Evolutionary conservation across 2,329 filamentous ascomycete species (phyloP), one percentile per base, ranked within the genome.

Genomic region (Fusarium lateritium): DNA sequence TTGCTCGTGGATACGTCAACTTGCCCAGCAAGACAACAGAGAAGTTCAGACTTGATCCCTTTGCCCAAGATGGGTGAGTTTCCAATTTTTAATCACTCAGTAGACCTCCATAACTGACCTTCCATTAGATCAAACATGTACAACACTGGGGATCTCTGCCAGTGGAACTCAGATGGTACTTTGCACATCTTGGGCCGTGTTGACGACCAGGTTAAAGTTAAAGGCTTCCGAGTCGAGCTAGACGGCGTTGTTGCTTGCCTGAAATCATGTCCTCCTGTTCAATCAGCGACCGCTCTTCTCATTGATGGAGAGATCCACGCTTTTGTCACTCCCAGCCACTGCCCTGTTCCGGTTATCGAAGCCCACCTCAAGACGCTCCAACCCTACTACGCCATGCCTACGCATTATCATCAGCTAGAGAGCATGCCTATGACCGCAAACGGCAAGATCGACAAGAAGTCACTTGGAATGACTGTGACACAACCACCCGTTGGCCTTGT

Each of bases 181-280:
- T 78, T 90, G 17, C 80, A 87, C n/a, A 86, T 85, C 10, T 80
- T 87, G 14, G 87, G 88, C 2, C 82, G 87, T 17, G 80, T 80
- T 13, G 88, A 90, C 59, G 86, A 89, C 62, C 87, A 89, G 70
- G 84, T 89, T 59, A 89, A 89, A 74, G 82, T 89, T 69, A 87
- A 88, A 75, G 82, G 87, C 2, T 89, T 89, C 73, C 84, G 88
- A n/a, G 84, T 90, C 22, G 87, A 89, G 73, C 83, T 89, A 2
- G 86, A 89, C 54, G 85, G 87, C 14, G 83, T 89, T 17, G 81
- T 85, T 1, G 76, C 82, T 9, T 82, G 82, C 10, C 79, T 86
- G 50, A 82, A 82, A 61, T 78, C 80, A 22, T 82, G 80, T 17
- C 77, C 81, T 0, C 79, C 79, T 1, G 80, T 88, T 6, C 79